A percentile compares a stretch with the other conserved stretches of the same genome.
Conservation (phyloP, 331 rosid genomes). For the Stylosanthes scabra region DNA sequence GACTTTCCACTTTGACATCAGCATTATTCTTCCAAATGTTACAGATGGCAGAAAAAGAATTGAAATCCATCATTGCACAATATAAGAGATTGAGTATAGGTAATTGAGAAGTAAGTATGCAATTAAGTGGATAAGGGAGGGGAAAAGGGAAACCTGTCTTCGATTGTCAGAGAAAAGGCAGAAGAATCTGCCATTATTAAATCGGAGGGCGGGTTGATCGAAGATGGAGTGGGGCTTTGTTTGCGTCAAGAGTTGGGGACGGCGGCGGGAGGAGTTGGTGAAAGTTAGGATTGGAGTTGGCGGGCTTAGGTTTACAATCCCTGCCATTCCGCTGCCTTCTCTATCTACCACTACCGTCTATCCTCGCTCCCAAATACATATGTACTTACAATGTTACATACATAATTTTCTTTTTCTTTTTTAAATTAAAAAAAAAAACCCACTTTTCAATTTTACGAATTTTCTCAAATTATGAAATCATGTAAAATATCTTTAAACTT, state of each 20-base stretch:
- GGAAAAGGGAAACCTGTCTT: slow-evolving; percentile 55
- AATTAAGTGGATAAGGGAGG: not conserved
- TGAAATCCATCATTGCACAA: too few species aligned
- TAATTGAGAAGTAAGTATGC: not conserved
- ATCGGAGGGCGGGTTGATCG: slow-evolving; percentile 59
- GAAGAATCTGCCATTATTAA: slow-evolving; percentile 62
- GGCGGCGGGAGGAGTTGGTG: slow-evolving; percentile 37
- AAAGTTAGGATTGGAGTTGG: slow-evolving; percentile 38
- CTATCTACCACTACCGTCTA: not conserved
- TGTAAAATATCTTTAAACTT: too few species aligned
- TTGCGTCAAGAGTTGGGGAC: slow-evolving; percentile 28
- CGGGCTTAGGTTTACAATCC: slow-evolving; percentile 61
- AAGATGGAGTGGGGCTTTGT: slow-evolving; percentile 29
- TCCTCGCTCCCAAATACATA: not conserved
- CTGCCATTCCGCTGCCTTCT: slow-evolving; percentile 45
- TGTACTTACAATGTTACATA: too few species aligned
- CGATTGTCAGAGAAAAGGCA: slow-evolving; percentile 81
- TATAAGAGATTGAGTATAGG: not conserved
- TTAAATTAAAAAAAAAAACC: too few species aligned
- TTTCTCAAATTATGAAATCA: too few species aligned
- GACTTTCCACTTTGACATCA: not conserved
- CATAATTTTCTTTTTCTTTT: too few species aligned
- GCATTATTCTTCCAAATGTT: slow-evolving; percentile 20
- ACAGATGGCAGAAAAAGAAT: slow-evolving; percentile 28
- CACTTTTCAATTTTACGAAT: too few species aligned